A percentile compares a stretch with the other conserved stretches of the same genome.
phyloP scores from a whole-genome alignment of 2,329 filamentous ascomycete species.

The Botrytis tulipae region DNA sequence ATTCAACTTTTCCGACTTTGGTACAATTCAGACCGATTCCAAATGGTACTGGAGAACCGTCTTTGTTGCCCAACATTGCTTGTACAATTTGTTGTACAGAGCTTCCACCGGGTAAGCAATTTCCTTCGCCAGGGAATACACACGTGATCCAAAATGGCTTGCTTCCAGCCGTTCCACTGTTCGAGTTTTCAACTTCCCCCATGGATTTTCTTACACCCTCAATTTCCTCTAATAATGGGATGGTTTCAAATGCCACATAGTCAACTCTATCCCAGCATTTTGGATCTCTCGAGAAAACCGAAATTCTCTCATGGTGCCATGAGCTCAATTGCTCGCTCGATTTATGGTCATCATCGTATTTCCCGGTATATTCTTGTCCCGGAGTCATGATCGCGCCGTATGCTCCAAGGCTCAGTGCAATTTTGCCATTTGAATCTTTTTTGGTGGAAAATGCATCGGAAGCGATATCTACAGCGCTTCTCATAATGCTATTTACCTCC shows the following conservation, averaged over 20 bases:
- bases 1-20: constrained; percentile 60
- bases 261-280: constrained; percentile 42
- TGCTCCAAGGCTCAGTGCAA: constrained; percentile 62
- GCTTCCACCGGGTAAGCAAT: constrained; percentile 57
- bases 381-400: constrained; percentile 68
- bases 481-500: constrained; percentile 47
- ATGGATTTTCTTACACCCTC: constrained; percentile 51
- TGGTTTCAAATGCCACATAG: constrained; percentile 63
- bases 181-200: constrained; percentile 12
- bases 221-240: constrained; percentile 63
- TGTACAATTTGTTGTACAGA: constrained; percentile 44
- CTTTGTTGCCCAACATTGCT: constrained; percentile 38
- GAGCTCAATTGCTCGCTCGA: constrained; percentile 45
- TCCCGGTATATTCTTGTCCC: constrained; percentile 62
- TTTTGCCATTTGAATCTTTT: constrained; percentile 18
- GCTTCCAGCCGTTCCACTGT: not conserved
- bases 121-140: constrained; percentile 56
- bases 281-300: constrained; percentile 44
- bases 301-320: constrained; percentile 59
- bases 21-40: constrained; percentile 69
- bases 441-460: constrained; percentile 36
- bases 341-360: constrained; percentile 53
- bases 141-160: constrained; percentile 56
- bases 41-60: constrained; percentile 47
- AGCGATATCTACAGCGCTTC: constrained; percentile 42